Percentiles rank a stretch among this genome's conserved stretches.
These are phyloP conservation scores for Phialemonium atrogriseum DNA, from an alignment of 2,329 filamentous ascomycete species.

Conservation along the genomic window DNA sequence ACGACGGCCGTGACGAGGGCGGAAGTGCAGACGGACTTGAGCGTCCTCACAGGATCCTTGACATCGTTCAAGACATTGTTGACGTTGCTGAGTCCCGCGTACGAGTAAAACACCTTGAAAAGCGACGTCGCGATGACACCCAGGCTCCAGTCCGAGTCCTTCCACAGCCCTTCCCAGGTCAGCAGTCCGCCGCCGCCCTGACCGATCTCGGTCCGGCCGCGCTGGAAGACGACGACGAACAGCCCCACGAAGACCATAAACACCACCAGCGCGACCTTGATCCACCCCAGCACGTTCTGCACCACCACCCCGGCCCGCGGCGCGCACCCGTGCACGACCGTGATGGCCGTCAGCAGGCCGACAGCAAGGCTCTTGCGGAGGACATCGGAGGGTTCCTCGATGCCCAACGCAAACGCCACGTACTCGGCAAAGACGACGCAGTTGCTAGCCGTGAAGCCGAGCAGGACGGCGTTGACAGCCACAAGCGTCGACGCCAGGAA, in stretches of 20 bases:
- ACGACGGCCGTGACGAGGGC: constrained; percentile 53
- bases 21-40: constrained; percentile 52
- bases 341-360: constrained; percentile 46
- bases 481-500: constrained; percentile 58
- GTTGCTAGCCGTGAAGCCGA: constrained; percentile 63
- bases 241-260: constrained; percentile 55
- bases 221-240: constrained; percentile 45
- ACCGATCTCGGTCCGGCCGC: constrained; percentile 10
- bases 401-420: constrained; percentile 47
- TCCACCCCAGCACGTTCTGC: constrained; percentile 54
- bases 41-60: constrained; percentile 55
- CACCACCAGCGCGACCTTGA: constrained; percentile 51
- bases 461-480: constrained; percentile 52
- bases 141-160: constrained; percentile 61
- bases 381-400: constrained; percentile 39
- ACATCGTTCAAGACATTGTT: constrained; percentile 68
- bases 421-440: constrained; percentile 64
- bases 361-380: constrained; percentile 48
- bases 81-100: constrained; percentile 56
- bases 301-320: constrained; percentile 48
- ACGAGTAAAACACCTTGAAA: constrained; percentile 63
- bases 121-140: constrained; percentile 58
- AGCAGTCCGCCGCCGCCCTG: constrained; percentile 7
- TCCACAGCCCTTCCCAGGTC: constrained; percentile 49
- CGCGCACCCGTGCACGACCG: constrained; percentile 50